Conservation (phyloP, 1,284 basidiomycete species). For the Coniophora puteana region DNA sequence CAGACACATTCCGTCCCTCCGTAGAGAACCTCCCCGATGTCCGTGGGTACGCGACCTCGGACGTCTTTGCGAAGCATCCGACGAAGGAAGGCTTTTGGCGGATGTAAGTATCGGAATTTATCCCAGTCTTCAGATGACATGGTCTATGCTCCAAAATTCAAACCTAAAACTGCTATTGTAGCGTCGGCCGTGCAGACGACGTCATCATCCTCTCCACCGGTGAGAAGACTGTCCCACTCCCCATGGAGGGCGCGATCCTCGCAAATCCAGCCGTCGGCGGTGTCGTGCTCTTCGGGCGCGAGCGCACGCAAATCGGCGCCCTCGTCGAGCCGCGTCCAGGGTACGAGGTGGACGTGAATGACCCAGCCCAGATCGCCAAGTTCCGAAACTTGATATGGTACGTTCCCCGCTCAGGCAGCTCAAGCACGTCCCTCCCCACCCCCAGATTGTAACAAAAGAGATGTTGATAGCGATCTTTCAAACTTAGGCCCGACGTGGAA, state of each 20-base stretch:
- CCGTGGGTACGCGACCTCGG: conserved; percentile 31
- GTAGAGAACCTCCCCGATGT: conserved; percentile 29
- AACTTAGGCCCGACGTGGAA: conserved; percentile 22
- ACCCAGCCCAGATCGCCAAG: conserved; percentile 14
- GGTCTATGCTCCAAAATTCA: too few relatives aligned
- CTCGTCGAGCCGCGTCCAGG: conserved; percentile 22
- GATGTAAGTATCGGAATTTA: conserved; percentile 25
- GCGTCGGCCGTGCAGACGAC: conserved; percentile 24
- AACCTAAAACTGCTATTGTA: too few relatives aligned
- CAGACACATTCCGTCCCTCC: conserved; percentile 18
- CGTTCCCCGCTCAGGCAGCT: background rate
- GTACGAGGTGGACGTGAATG: conserved; percentile 16
- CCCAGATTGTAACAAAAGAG: background rate
- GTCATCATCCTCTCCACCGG: conserved; percentile 17
- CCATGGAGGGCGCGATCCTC: conserved; percentile 13
- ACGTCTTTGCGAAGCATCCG: conserved; percentile 30
- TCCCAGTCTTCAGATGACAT: background rate
- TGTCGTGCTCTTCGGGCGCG: conserved; percentile 22
- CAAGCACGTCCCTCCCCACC: background rate
- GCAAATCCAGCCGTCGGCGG: conserved; percentile 10
- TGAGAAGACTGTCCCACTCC: conserved; percentile 20
- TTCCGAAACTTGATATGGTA: conserved; percentile 25
- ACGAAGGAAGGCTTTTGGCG: conserved; percentile 27
- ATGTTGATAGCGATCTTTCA: background rate
- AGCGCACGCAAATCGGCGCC: conserved; percentile 18